phyloP scores from a whole-genome alignment of 1,139 yeast genomes.

The Nakaseomyces kungkrabaensis region DNA sequence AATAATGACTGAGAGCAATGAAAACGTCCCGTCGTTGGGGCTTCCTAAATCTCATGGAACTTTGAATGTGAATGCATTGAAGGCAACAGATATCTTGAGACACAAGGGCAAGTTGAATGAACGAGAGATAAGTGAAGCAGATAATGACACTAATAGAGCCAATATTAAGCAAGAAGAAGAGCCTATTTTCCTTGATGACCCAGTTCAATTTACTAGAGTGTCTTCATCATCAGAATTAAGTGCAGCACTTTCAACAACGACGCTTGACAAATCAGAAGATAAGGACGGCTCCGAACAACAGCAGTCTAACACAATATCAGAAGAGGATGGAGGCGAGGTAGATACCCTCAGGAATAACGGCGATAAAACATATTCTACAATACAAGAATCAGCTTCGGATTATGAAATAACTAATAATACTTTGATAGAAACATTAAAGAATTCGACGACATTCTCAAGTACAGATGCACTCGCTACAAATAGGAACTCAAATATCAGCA shows the following conservation, averaged over 20 bases:
- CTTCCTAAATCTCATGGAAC: conserved; percentile 59
- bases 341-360: conserved; percentile 3
- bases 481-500: neutral
- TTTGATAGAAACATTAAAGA: neutral
- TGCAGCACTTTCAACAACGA: conserved; percentile 16
- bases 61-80: conserved; percentile 45
- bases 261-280: conserved; percentile 11
- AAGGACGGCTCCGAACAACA: conserved; percentile 11
- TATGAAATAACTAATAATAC: neutral
- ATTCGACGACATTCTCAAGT: neutral
- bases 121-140: neutral
- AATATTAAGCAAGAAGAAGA: conserved; percentile 10
- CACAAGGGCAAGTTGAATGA: conserved; percentile 1
- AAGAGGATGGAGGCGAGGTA: neutral
- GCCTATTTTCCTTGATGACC: conserved; percentile 29
- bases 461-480: conserved; percentile 5
- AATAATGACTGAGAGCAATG: neutral
- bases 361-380: conserved; percentile 5
- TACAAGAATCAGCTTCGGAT: conserved; percentile 4
- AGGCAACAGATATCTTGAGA: conserved; percentile 3
- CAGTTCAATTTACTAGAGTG: conserved; percentile 33
- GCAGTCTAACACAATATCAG: neutral
- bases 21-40: neutral
- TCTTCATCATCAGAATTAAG: conserved; percentile 29
- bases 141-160: conserved; percentile 8